Evolutionary conservation across 139 green algal species (phyloP).

Genomic region (Tetradesmus obliquus): DNA sequence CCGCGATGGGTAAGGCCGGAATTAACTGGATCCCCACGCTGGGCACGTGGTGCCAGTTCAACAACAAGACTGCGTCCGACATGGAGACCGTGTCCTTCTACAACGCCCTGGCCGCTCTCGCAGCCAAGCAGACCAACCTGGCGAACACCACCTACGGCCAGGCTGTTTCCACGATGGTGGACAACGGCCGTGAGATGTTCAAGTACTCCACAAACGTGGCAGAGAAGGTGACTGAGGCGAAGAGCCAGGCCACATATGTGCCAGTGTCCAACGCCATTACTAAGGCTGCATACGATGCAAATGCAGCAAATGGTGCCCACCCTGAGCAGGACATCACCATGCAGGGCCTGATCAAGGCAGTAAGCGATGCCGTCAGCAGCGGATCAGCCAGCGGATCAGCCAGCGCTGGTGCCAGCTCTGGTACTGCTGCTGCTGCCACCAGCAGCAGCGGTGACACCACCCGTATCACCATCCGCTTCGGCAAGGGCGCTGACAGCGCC

Average conservation of each 20-base stretch:
- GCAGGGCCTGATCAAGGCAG: not conserved
- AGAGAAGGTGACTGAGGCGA: not conserved
- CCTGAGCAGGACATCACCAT: conserved; percentile 9
- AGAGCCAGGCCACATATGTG: conserved; percentile 10
- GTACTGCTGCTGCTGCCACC: not conserved
- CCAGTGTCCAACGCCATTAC: conserved; percentile 24
- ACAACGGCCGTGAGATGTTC: not conserved
- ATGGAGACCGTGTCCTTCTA: conserved; percentile 34
- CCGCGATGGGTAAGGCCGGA: not conserved
- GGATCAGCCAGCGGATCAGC: not conserved
- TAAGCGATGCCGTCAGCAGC: not conserved
- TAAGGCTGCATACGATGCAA: not conserved
- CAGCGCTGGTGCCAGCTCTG: not conserved
- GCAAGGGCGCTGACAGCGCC: not conserved
- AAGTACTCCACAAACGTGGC: not conserved
- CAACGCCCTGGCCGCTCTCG: conserved; percentile 12
- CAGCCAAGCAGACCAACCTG: not conserved
- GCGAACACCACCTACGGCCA: conserved; percentile 6
- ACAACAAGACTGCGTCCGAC: not conserved
- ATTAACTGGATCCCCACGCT: conserved; percentile 44
- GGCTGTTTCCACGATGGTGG: not conserved
- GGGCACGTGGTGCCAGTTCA: conserved; percentile 31
- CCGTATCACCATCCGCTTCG: not conserved
- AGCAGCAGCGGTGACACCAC: not conserved
- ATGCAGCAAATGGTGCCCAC: conserved; percentile 13